phyloP scores from a whole-genome alignment of 768 basidiomycete genomes.

The Mycena latifolia region DNA sequence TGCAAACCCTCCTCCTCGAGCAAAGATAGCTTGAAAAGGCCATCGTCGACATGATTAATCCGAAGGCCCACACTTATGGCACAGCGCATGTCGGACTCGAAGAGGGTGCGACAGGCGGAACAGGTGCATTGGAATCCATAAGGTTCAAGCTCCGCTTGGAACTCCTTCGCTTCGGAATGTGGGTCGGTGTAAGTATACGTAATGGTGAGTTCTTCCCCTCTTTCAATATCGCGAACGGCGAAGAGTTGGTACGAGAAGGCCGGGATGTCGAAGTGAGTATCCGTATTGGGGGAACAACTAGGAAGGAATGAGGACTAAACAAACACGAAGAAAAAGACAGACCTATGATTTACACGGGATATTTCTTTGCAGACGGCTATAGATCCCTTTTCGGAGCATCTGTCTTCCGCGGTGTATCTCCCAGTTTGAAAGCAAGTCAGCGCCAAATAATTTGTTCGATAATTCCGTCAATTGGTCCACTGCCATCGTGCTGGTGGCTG shows the following conservation, averaged over 20 bases:
- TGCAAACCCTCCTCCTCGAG: conserved; percentile 17
- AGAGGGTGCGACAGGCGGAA: conserved; percentile 41
- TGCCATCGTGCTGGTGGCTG: conserved; percentile 45
- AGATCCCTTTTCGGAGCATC: conserved; percentile 3
- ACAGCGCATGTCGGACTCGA: conserved; percentile 18
- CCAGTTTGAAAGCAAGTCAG: conserved; percentile 1
- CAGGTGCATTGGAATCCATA: conserved; percentile 53
- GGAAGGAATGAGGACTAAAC: conserved; percentile 1
- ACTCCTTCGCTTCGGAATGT: conserved; percentile 30
- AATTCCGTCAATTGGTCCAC: conserved; percentile 44
- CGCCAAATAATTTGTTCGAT: conserved; percentile 45
- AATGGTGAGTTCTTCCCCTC: conserved; percentile 49
- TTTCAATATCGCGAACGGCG: conserved; percentile 44
- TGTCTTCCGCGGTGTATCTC: conserved; percentile 5
- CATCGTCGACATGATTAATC: conserved; percentile 2
- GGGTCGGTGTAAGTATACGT: conserved; percentile 40
- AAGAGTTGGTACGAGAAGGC: conserved; percentile 46
- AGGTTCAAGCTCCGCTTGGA: conserved; percentile 41
- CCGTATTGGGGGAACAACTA: conserved; percentile 43
- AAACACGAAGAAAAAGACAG: not conserved
- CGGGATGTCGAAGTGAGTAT: conserved; percentile 37
- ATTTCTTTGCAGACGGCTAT: conserved; percentile 36
- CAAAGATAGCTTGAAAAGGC: conserved; percentile 10
- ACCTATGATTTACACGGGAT: conserved; percentile 41
- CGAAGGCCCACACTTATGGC: not conserved